phyloP scores from a whole-genome alignment of 495 filamentous ascomycete species.

The Penicilliopsis zonata region DNA sequence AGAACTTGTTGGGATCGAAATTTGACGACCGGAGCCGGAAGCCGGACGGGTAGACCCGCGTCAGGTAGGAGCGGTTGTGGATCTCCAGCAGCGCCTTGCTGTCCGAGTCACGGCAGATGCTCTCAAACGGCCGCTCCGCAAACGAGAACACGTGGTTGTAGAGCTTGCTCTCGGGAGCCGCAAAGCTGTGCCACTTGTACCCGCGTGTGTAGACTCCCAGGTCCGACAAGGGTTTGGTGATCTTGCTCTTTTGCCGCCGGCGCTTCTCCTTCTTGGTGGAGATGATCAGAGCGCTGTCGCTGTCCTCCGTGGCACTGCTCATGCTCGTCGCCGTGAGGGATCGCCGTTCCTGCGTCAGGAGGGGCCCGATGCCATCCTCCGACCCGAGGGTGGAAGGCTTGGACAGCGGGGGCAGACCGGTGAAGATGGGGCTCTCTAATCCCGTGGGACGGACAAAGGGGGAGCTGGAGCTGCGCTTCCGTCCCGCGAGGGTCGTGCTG shows the following conservation, averaged over 20 bases:
- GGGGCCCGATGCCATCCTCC: conserved; percentile 22
- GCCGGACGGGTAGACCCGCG: conserved; percentile 82
- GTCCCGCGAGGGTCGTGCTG: conserved; percentile 39
- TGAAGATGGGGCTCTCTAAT: conserved; percentile 41
- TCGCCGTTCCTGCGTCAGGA: conserved; percentile 33
- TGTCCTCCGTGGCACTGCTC: conserved; percentile 53
- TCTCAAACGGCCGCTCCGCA: conserved; percentile 71
- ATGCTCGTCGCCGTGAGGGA: conserved; percentile 44
- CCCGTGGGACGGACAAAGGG: conserved; percentile 50
- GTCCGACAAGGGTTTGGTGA: conserved; percentile 67
- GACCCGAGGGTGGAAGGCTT: conserved; percentile 45
- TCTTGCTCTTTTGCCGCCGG: conserved; percentile 70
- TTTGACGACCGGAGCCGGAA: conserved; percentile 76
- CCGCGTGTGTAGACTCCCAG: conserved; percentile 84
- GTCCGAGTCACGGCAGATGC: conserved; percentile 56
- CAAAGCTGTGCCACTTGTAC: conserved; percentile 71
- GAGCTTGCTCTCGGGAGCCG: conserved; percentile 60
- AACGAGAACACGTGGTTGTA: conserved; percentile 94
- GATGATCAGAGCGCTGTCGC: conserved; percentile 33
- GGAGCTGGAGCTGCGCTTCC: conserved; percentile 72
- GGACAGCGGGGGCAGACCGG: conserved; percentile 40
- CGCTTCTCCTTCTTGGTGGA: conserved; percentile 34
- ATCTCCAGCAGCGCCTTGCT: conserved; percentile 63
- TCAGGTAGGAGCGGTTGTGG: conserved; percentile 85
- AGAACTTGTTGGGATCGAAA: conserved; percentile 83